Conservation (phyloP, 345 rosid species). For the Garcia nutans region DNA sequence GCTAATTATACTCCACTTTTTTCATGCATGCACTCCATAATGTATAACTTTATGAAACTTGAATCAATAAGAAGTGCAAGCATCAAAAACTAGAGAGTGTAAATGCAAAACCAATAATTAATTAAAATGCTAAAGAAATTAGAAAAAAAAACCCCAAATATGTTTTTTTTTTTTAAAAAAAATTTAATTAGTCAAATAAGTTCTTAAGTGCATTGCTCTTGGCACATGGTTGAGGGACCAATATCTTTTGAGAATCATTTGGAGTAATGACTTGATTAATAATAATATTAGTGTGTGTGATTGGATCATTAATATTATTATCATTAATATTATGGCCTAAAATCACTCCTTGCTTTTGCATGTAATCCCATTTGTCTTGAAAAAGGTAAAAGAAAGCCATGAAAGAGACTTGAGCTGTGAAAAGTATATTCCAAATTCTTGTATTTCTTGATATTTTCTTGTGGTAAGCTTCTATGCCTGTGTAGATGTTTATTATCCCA, state of each 20-base stretch:
- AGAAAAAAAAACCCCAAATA: neutral
- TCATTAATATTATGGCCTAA: conserved; percentile 5
- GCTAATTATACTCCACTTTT: conserved; percentile 11
- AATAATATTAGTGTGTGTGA: conserved; percentile 1
- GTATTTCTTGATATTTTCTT: conserved; percentile 48
- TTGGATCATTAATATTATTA: neutral
- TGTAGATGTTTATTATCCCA: conserved; percentile 74
- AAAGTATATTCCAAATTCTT: conserved; percentile 61
- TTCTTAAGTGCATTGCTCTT: conserved; percentile 75
- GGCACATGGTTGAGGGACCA: conserved; percentile 46
- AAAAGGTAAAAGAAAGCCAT: conserved; percentile 68
- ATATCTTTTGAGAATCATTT: conserved; percentile 7
- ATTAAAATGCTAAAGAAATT: neutral
- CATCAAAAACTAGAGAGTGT: conserved; percentile 19
- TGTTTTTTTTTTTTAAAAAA: no score
- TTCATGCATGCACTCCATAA: conserved; percentile 24
- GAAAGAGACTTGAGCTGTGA: conserved; percentile 65
- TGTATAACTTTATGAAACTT: neutral
- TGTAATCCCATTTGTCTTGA: conserved; percentile 81
- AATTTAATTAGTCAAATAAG: conserved; percentile 47
- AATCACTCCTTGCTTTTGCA: conserved; percentile 54
- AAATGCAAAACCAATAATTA: neutral
- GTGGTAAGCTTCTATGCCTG: conserved; percentile 72
- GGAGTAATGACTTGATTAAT: neutral
- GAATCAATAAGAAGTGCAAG: conserved; percentile 6